A percentile compares a stretch with the other conserved stretches of the same genome.
These are phyloP conservation scores for Malassezia yamatoensis DNA, from an alignment of 1,284 basidiomycete genomes.

Conservation along the genomic window DNA sequence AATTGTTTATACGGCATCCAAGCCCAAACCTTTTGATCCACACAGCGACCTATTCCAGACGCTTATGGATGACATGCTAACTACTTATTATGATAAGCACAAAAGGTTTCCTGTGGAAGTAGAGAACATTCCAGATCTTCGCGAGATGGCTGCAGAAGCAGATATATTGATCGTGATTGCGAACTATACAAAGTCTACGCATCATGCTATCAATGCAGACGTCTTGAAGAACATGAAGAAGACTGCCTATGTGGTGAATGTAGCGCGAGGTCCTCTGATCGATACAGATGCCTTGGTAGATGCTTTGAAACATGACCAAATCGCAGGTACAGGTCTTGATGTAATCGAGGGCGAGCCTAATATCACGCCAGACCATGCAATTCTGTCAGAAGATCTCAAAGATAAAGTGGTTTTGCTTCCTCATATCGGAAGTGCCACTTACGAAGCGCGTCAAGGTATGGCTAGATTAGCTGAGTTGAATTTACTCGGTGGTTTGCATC, in stretches of 20 bases:
- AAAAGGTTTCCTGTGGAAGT: conserved; percentile 18
- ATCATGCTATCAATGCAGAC: conserved; percentile 61
- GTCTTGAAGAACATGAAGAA: conserved; percentile 77
- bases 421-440: conserved; percentile 79
- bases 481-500: conserved; percentile 25
- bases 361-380: conserved; percentile 62
- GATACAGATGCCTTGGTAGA: conserved; percentile 70
- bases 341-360: conserved; percentile 81
- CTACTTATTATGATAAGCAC: background rate
- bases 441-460: conserved; percentile 74
- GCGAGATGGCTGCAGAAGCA: conserved; percentile 19
- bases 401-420: conserved; percentile 67
- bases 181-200: conserved; percentile 63
- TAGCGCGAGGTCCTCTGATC: conserved; percentile 57
- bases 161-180: conserved; percentile 57
- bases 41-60: conserved; percentile 20
- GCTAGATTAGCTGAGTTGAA: conserved; percentile 50
- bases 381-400: conserved; percentile 52
- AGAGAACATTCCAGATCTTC: conserved; percentile 25
- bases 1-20: conserved; percentile 31
- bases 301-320: conserved; percentile 64
- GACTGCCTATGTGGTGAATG: conserved; percentile 32
- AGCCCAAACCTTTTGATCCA: conserved; percentile 22
- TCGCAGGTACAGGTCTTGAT: conserved; percentile 85
- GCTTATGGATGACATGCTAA: conserved; percentile 19